Base-by-base conservation (phyloP, 371 early-diverging fungal species). In the Rhizomucor miehei region DNA sequence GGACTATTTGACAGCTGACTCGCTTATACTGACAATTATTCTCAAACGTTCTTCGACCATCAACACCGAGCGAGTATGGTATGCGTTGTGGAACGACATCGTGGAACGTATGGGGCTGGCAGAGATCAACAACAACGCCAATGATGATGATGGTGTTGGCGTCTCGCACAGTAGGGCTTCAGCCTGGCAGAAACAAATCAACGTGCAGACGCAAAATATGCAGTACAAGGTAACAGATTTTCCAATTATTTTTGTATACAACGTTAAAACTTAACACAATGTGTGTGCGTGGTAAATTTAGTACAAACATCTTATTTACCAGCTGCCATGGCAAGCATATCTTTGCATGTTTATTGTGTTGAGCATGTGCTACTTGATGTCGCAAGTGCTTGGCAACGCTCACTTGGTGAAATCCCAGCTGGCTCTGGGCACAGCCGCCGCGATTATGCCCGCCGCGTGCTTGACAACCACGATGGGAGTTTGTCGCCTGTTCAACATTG, bases 351-450 rank as follows among this genome's bases (percentile, higher is more conserved):
- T 84, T 48, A 73, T 69, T 24, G 87, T 82, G 53, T 49, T 81
- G 35, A 65, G 76, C 47, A 77, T 79, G 29, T 84, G 82, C 57
- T 63, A 83, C n/a, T 75, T 85, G 59, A 82, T 88, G 8, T 84
- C 86, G 3, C 60, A 77, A 12, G 75, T 78, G 4, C 67, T 87
- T 39, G 82, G 81, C 13, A 64, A 76, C 21, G 78, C 85, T 10
- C 82, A 84, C 65, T 68, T 84, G 29, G 82, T 91, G 36, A 88
- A 86, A 57, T 88, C 88, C 39, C 87, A 86, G 52, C 81, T 84
- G 57, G 87, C 85, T 11, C 67, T 89, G 6, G 86, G 86, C 0
- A 65, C 85, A 34, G 81, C 85, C 8, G 85, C 86, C 4, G 77
- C 89, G 1, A 69, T 66, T 62, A 53, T 66, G 44, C 44, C 65